Conservation (phyloP, 2,329 filamentous ascomycete species). For the Periconia macrospinosa region DNA sequence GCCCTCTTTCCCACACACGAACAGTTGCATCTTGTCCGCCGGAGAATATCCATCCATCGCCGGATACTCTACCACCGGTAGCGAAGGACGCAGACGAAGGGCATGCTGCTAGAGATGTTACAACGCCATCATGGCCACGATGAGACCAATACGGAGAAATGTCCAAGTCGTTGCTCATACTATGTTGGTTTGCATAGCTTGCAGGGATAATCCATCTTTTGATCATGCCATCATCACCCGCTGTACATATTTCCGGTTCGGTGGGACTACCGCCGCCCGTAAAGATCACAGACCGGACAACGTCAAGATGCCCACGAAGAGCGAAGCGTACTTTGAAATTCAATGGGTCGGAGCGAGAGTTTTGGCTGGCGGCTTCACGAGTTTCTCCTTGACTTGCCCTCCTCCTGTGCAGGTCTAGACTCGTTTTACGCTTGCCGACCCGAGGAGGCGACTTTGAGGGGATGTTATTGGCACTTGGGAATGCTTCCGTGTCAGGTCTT, state of each 20-base stretch:
- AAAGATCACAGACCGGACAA: constrained; percentile 92
- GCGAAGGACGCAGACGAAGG: constrained; percentile 86
- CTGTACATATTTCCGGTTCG: constrained; percentile 95
- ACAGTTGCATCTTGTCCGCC: constrained; percentile 93
- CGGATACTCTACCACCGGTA: constrained; percentile 81
- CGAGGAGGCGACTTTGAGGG: constrained; percentile 79
- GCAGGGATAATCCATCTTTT: constrained; percentile 95
- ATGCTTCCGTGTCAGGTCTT: constrained; percentile 83
- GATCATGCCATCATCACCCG: constrained; percentile 91
- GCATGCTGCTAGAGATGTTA: constrained; percentile 84
- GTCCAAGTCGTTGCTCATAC: constrained; percentile 77
- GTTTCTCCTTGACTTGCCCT: constrained; percentile 66
- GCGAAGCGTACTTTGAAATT: constrained; percentile 94
- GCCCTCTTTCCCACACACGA: constrained; percentile 90
- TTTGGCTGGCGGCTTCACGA: constrained; percentile 47
- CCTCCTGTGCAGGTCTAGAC: constrained; percentile 61
- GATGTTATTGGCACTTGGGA: constrained; percentile 77
- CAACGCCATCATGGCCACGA: constrained; percentile 86
- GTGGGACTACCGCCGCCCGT: constrained; percentile 93
- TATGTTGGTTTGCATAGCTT: constrained; percentile 67
- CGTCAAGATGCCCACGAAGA: constrained; percentile 87
- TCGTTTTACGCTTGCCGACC: constrained; percentile 69
- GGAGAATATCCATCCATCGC: constrained; percentile 98
- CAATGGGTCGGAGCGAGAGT: constrained; percentile 65
- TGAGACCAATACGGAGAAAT: constrained; percentile 95